phyloP scores from a whole-genome alignment of 306 rosid genomes.

The Albizia julibrissin region DNA sequence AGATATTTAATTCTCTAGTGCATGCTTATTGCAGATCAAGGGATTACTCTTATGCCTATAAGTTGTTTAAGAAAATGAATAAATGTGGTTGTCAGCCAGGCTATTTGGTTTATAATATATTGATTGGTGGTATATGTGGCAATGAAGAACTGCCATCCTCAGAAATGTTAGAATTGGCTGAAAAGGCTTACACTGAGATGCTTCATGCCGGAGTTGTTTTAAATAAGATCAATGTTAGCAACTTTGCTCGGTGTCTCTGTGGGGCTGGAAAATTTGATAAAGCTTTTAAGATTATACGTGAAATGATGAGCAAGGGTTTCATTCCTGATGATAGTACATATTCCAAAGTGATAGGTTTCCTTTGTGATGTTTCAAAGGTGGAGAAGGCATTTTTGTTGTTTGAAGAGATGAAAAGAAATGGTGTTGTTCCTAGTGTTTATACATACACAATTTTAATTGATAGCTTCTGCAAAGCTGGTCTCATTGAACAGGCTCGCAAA shows the following conservation, averaged over 20 bases:
- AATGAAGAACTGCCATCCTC: constrained; percentile 53
- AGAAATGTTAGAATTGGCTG: constrained; percentile 63
- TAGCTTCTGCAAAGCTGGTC: constrained; percentile 82
- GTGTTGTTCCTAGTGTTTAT: constrained; percentile 80
- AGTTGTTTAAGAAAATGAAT: constrained; percentile 69
- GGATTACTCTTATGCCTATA: constrained; percentile 74
- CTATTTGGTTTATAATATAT: constrained; percentile 71
- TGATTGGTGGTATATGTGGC: constrained; percentile 71
- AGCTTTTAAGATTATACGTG: constrained; percentile 65
- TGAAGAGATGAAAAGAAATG: constrained; percentile 72
- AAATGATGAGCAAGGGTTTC: constrained; percentile 84
- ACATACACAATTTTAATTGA: constrained; percentile 79
- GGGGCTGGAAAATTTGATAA: constrained; percentile 71
- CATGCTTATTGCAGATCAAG: constrained; percentile 70
- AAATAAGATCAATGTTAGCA: constrained; percentile 77
- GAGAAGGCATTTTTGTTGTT: constrained; percentile 76
- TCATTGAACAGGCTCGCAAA: constrained; percentile 73
- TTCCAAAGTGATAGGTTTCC: constrained; percentile 78
- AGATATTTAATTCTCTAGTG: constrained; percentile 73
- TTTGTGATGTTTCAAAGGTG: constrained; percentile 71
- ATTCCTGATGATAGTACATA: constrained; percentile 78
- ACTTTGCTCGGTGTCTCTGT: constrained; percentile 74
- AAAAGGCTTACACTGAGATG: constrained; percentile 81
- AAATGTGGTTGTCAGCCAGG: constrained; percentile 72
- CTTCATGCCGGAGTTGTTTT: constrained; percentile 63